Evolutionary conservation across 805 yeast species (phyloP).

Genomic region (Helenozyma baotianmanensis): DNA sequence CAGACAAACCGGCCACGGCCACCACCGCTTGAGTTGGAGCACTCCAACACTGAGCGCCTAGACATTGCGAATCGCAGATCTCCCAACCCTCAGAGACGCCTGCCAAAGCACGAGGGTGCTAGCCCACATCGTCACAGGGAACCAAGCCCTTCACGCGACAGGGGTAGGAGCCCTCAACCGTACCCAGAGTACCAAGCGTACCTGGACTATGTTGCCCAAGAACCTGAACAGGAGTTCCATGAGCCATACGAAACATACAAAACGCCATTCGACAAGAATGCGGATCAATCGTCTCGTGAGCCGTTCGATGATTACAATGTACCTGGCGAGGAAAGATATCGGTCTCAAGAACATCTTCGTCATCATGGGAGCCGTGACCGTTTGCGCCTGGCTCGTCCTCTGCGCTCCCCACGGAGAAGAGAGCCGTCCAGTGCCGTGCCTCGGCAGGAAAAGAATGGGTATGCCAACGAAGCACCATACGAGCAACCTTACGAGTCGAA

Average conservation of each 20-base stretch:
- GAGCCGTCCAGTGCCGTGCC: too few relatives aligned
- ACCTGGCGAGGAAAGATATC: conserved; percentile 11
- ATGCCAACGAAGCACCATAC: too few relatives aligned
- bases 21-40: conserved; percentile 10
- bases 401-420: too few relatives aligned
- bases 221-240: conserved; percentile 6
- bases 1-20: conserved; percentile 11
- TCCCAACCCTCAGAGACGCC: too few relatives aligned
- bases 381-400: too few relatives aligned
- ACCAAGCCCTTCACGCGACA: too few relatives aligned
- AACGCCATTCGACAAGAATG: conserved; percentile 15
- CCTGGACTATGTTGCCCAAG: not conserved
- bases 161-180: not conserved
- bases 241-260: conserved; percentile 26
- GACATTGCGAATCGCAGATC: too few relatives aligned
- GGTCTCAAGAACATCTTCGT: not conserved
- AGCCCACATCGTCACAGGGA: too few relatives aligned
- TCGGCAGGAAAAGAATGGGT: too few relatives aligned
- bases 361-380: too few relatives aligned
- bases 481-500: too few relatives aligned
- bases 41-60: not conserved
- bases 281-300: conserved; percentile 13
- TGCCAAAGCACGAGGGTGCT: too few relatives aligned
- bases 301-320: conserved; percentile 25
- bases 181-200: conserved; percentile 3